Conservation (phyloP, 176 grass and related monocot species). For the barley (Hordeum vulgare) region DNA sequence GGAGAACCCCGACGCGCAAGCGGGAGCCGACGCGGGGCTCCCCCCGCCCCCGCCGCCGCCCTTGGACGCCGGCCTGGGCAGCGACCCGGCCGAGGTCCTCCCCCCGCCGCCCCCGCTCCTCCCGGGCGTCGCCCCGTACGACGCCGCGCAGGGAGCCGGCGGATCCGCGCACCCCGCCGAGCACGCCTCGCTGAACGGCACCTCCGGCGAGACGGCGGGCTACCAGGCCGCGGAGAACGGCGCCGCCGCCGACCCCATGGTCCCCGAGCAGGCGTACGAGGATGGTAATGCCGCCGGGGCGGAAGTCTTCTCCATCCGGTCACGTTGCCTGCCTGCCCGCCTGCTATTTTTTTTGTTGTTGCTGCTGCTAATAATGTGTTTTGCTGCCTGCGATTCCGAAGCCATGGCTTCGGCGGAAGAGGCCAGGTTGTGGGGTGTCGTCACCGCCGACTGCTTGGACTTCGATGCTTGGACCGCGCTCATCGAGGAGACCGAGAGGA, state of each 20-base stretch:
- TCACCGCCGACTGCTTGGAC: constrained; percentile 60
- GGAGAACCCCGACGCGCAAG: not conserved
- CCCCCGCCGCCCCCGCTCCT: not conserved
- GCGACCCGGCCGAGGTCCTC: not conserved
- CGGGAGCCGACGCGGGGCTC: not conserved
- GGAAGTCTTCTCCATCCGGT: not conserved
- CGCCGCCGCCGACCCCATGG: not conserved
- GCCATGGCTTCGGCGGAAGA: constrained; percentile 77
- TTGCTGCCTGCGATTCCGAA: constrained; percentile 12
- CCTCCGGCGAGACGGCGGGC: constrained; percentile 16
- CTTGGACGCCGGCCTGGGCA: not conserved
- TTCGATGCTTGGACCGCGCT: constrained; percentile 92
- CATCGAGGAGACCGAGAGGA: constrained; percentile 93
- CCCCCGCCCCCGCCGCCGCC: too few species aligned
- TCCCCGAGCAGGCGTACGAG: constrained; percentile 49
- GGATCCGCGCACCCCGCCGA: constrained; percentile 29
- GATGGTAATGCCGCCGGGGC: constrained; percentile 47
- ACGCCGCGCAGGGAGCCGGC: constrained; percentile 5
- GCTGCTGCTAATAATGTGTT: not conserved
- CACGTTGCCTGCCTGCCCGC: not conserved
- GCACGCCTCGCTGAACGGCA: constrained; percentile 53
- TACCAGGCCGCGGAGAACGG: constrained; percentile 79
- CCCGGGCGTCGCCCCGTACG: not conserved
- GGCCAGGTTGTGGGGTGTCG: constrained; percentile 79
- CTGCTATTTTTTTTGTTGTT: too few species aligned